Base-by-base conservation (phyloP, 805 yeast species). In the Saturnispora serradocipensis region DNA sequence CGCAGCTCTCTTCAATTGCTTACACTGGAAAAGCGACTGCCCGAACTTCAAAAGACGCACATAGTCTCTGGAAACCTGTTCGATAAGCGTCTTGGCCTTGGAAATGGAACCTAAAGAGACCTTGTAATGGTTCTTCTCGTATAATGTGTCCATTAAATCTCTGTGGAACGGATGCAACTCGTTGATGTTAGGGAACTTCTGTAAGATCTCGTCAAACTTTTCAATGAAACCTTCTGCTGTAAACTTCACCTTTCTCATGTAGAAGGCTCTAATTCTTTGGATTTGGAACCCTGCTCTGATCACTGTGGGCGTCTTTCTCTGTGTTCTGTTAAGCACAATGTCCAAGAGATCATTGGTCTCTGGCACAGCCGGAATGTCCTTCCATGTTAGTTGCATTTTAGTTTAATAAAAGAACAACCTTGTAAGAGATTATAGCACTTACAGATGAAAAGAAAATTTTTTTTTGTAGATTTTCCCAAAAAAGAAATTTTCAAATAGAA, bases 261-360 rank as follows among this genome's bases (percentile, higher is more conserved):
- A 93, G 65, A 93, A 93, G 11, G 97, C 88, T 61, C 99, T 78
- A 63, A 93, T 93, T 77, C 99, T 88, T 62, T 93, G 85, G 68
- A 93, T 91, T 67, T 87, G 85, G 76, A 90, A 93, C 53, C 98
- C 98, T 18, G 96, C 86, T 69, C 99, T 84, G 60, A 93, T 86
- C 52, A 93, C 97, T n/a, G 99, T 93, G 53, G 99, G 99, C 5
- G 99, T 93, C 73, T 93, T 93, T 73, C 99, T 83, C 74, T 93
- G 99, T 1, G 99, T 93, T 67, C 97, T 80, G 77, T 93, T 93
- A 59, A 93, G 85, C 56, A 93, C 96, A 58, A 93, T 88, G 72
- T 93, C 99, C 81, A 93, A 76, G 77, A 90, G 76, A 72, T 93
- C 98, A 69, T 86, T 88, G 63, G 95, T 74, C 58, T 83, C 83